Conservation (phyloP, 2,329 filamentous ascomycete genomes). For the Pseudocercospora macadamiae region DNA sequence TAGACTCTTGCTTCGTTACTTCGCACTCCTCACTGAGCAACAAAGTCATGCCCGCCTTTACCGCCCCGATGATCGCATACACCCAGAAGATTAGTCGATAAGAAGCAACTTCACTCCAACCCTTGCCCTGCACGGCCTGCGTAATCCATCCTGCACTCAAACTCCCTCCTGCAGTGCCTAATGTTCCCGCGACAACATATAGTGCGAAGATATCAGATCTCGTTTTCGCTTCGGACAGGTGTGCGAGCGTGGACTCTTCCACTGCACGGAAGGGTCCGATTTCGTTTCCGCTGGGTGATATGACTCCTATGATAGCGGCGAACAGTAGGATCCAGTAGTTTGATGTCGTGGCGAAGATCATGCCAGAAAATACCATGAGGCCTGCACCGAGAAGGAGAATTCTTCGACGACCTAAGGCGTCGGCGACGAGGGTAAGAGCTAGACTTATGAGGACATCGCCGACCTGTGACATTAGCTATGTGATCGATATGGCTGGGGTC, state of each 20-base stretch:
- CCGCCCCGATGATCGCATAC: constrained; percentile 45
- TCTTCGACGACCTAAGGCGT: constrained; percentile 34
- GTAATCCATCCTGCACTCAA: constrained; percentile 44
- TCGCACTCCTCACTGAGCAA: constrained; percentile 46
- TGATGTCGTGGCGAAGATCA: constrained; percentile 32
- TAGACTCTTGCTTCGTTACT: constrained; percentile 16
- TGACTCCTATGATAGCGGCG: constrained; percentile 39
- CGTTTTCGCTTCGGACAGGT: constrained; percentile 31
- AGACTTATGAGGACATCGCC: constrained; percentile 39
- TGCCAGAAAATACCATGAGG: constrained; percentile 35
- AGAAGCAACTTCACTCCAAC: constrained; percentile 43
- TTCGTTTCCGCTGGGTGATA: constrained; percentile 40
- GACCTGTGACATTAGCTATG: constrained; percentile 2
- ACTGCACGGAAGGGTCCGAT: constrained; percentile 41
- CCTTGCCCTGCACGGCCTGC: constrained; percentile 36
- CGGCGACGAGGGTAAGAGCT: constrained; percentile 36
- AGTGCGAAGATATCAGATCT: constrained; percentile 37
- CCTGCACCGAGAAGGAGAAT: constrained; percentile 34
- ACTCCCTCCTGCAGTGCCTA: constrained; percentile 34
- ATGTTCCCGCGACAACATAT: constrained; percentile 36
- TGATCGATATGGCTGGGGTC: background rate
- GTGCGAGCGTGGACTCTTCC: constrained; percentile 40
- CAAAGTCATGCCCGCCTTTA: constrained; percentile 44
- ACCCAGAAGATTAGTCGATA: constrained; percentile 48
- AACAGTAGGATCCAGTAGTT: constrained; percentile 37